A percentile compares a stretch with the other conserved stretches of the same genome.
Evolutionary conservation across 768 basidiomycete genomes (phyloP).

Genomic region (Tulasnella sp.): DNA sequence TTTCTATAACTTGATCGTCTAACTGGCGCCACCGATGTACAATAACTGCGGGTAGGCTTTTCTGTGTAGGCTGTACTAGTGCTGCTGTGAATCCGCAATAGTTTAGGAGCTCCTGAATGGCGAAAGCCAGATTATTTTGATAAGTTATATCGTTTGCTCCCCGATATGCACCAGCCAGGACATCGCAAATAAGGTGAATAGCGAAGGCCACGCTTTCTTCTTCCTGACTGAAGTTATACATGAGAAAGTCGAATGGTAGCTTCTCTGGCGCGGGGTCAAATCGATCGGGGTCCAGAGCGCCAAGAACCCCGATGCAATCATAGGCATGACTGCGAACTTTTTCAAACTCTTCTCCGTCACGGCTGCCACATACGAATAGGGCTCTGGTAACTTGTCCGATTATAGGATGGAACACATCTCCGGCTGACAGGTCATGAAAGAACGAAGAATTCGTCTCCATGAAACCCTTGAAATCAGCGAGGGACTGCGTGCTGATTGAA

Average conservation of each 20-base stretch:
- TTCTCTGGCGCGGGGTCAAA: constrained; percentile 63
- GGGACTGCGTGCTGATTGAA: constrained; percentile 66
- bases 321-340: constrained; percentile 66
- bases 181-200: constrained; percentile 75
- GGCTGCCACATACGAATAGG: constrained; percentile 64
- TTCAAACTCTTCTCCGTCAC: constrained; percentile 75
- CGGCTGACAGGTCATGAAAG: constrained; percentile 63
- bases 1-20: constrained; percentile 80
- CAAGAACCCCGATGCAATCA: constrained; percentile 87
- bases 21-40: constrained; percentile 74
- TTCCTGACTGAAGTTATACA: constrained; percentile 76
- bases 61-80: constrained; percentile 55
- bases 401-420: constrained; percentile 79
- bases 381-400: constrained; percentile 64
- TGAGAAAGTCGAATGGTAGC: constrained; percentile 59
- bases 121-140: constrained; percentile 82
- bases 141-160: constrained; percentile 92
- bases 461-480: constrained; percentile 70
- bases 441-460: constrained; percentile 45
- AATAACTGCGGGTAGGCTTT: constrained; percentile 58
- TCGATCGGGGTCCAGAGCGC: constrained; percentile 93
- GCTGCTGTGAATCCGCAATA: constrained; percentile 82
- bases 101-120: constrained; percentile 83
- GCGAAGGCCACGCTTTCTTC: constrained; percentile 75
- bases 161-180: constrained; percentile 85